Base-by-base conservation (phyloP, 106 monocot genomes). In the Phalaenopsis equestris region DNA sequence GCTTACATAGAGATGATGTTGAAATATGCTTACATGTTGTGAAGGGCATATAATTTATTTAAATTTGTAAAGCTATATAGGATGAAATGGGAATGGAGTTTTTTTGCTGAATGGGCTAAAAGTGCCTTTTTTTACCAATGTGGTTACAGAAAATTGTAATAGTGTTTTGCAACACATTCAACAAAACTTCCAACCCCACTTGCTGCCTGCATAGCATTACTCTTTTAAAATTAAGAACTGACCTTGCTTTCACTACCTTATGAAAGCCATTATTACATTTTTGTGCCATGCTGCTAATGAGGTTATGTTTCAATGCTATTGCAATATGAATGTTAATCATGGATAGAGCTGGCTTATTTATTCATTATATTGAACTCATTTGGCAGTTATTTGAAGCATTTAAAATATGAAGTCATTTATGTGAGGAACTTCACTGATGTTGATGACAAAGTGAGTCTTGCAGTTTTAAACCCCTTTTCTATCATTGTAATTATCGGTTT, bases 341-440 rank as follows among this genome's bases (percentile, higher is more conserved):
- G 45, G 43, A 72, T 46, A 42, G 11, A 72, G 24, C 14, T 48
- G 8, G 23, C n/a, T 70, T 70, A 45, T 81, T 1, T 36, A 12
- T 49, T 9, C 23, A 76, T 49, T 76, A 3, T 49, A 10, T 52
- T 47, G 16, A 49, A 76, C 76, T 48, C 42, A 49, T 80, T 76
- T 65, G 19, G 67, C 85, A 94, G 94, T 72, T 94, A 90, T 82
- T 73, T 94, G 85, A 84, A 80, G 72, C 85, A 94, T 84, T 82
- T 88, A 83, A 78, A 80, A 8, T 88, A 85, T 84, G 84, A 94
- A 76, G 94, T 94, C 14, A 72, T 78, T 67, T 94, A 94, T 87
- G 91, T 94, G 52, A 86, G 94, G 73, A 94, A 94, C 56, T 94
- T 94, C 77, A 94, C 94, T 37, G 94, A 94, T 80, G 91, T 94